phyloP scores from a whole-genome alignment of 2,329 filamentous ascomycete species.

The Talaromyces piceae region DNA sequence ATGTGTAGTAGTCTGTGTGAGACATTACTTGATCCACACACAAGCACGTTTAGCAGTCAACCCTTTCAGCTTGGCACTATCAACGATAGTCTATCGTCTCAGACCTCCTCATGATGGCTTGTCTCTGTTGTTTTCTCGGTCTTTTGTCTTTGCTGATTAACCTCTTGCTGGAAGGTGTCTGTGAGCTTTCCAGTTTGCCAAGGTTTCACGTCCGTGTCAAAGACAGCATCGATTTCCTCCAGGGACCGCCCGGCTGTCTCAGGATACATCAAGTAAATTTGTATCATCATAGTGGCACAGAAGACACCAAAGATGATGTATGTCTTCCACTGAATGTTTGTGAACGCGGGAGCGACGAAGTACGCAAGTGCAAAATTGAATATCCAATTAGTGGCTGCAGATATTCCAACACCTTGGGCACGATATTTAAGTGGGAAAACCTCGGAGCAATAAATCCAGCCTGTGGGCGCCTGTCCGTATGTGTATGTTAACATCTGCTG shows the following conservation, averaged over 20 bases:
- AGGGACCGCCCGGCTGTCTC: constrained; percentile 65
- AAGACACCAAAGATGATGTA: constrained; percentile 56
- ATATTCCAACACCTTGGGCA: constrained; percentile 56
- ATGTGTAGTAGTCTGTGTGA: too few relatives aligned
- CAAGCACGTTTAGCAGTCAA: too few relatives aligned
- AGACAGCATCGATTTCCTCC: constrained; percentile 69
- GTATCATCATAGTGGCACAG: constrained; percentile 60
- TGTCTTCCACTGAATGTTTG: constrained; percentile 43
- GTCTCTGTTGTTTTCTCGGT: background rate
- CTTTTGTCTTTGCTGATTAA: constrained; percentile 14
- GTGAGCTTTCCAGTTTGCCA: constrained; percentile 22
- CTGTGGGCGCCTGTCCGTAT: constrained; percentile 48
- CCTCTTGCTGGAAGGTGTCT: constrained; percentile 19
- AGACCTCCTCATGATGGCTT: constrained; percentile 4
- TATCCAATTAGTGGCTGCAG: constrained; percentile 56
- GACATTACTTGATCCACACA: too few relatives aligned
- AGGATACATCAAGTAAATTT: constrained; percentile 60
- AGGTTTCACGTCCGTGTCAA: constrained; percentile 34
- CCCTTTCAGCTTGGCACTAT: background rate
- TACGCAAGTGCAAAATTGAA: constrained; percentile 51
- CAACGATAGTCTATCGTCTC: background rate
- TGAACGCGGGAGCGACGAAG: constrained; percentile 53
- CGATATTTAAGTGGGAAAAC: constrained; percentile 59
- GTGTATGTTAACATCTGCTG: background rate
- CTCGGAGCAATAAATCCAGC: constrained; percentile 54